Conservation (phyloP, 768 basidiomycete genomes). For the Termitomyces sp. region DNA sequence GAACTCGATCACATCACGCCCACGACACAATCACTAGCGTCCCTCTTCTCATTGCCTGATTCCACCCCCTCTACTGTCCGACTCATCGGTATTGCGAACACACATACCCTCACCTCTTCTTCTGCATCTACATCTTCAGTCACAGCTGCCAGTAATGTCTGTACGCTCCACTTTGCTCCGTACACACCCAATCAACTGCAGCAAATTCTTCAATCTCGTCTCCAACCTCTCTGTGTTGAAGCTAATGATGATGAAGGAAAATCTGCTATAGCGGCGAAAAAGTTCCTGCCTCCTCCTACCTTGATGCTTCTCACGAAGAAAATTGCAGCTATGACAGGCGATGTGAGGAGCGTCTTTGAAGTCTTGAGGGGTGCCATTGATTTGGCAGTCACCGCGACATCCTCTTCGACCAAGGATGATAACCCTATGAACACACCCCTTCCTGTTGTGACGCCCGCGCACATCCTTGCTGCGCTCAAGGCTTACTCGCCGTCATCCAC, state of each 20-base stretch:
- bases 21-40: constrained; percentile 47
- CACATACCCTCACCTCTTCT: constrained; percentile 72
- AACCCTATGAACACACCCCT: constrained; percentile 30
- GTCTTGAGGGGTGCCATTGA: constrained; percentile 79
- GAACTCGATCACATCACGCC: constrained; percentile 81
- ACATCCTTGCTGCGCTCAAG: constrained; percentile 72
- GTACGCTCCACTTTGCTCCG: constrained; percentile 75
- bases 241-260: constrained; percentile 21
- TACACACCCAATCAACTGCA: constrained; percentile 71
- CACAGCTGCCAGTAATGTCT: constrained; percentile 34
- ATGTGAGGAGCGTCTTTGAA: constrained; percentile 76
- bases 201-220: constrained; percentile 59
- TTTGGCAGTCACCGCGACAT: constrained; percentile 37
- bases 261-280: constrained; percentile 29
- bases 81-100: constrained; percentile 84
- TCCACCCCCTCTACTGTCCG: constrained; percentile 48
- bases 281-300: constrained; percentile 58
- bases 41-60: constrained; percentile 66
- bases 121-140: constrained; percentile 27
- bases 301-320: constrained; percentile 74
- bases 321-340: constrained; percentile 75
- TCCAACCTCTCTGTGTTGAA: constrained; percentile 42
- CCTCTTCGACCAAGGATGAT: constrained; percentile 18
- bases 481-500: constrained; percentile 49
- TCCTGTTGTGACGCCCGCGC: constrained; percentile 53